Percentiles rank a stretch among this genome's conserved stretches.
phyloP scores from a whole-genome alignment of 768 basidiomycete genomes.

The Lactifluus rugatus region DNA sequence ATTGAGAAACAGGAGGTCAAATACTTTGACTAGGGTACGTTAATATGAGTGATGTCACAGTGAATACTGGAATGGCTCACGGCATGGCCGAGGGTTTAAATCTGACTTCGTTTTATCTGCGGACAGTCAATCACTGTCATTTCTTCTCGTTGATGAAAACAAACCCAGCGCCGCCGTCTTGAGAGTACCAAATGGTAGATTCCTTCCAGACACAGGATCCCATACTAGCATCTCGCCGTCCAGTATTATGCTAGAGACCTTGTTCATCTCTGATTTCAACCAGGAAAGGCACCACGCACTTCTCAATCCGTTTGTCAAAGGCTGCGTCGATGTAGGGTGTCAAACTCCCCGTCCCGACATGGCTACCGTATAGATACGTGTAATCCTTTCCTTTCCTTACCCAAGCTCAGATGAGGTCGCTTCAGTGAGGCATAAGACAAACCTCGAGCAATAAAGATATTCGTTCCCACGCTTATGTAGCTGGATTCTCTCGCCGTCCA shows the following conservation, averaged over 20 bases:
- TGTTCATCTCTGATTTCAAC: neutral
- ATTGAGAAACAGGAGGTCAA: constrained; percentile 87
- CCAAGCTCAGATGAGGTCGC: neutral
- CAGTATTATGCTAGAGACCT: constrained; percentile 61
- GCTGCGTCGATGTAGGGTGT: constrained; percentile 77
- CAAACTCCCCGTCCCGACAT: constrained; percentile 72
- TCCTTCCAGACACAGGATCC: constrained; percentile 84
- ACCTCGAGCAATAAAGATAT: constrained; percentile 91
- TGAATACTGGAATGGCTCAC: constrained; percentile 37
- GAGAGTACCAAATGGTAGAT: constrained; percentile 85
- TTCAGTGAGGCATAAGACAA: constrained; percentile 12
- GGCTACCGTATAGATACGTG: constrained; percentile 84
- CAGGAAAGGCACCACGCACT: constrained; percentile 41
- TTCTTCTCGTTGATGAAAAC: constrained; percentile 1
- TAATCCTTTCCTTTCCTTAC: constrained; percentile 83
- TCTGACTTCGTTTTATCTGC: constrained; percentile 64
- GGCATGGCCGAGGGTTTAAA: constrained; percentile 79
- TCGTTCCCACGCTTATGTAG: constrained; percentile 86
- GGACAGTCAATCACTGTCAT: neutral
- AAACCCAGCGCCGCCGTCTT: constrained; percentile 86
- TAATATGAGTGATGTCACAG: neutral
- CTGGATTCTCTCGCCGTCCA: constrained; percentile 96
- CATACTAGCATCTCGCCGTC: constrained; percentile 99
- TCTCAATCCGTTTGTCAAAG: constrained; percentile 66
- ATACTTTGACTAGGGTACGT: constrained; percentile 74